A percentile compares a stretch with the other conserved stretches of the same genome.
Conservation (phyloP, 805 yeast genomes). For the Kazachstania martiniae region DNA sequence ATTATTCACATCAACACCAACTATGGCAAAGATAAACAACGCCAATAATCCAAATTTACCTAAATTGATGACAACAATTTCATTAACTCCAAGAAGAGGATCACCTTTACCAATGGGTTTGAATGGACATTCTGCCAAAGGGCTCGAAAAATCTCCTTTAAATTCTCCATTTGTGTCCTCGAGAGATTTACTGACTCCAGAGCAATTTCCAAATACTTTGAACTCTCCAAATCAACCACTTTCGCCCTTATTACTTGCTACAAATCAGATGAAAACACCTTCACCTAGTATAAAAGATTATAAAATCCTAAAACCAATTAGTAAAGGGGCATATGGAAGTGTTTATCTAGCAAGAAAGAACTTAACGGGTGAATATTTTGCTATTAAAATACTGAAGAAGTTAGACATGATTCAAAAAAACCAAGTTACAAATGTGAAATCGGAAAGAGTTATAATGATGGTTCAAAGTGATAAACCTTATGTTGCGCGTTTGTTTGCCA, state of each 20-base stretch:
- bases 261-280: constrained; percentile 43
- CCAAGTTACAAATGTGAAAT: constrained; percentile 87
- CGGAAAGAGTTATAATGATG: constrained; percentile 97
- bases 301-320: constrained; percentile 83
- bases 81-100: constrained; percentile 42
- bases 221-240: constrained; percentile 47
- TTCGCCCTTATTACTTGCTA: constrained; percentile 69
- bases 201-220: constrained; percentile 18
- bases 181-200: constrained; percentile 32
- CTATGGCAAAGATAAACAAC: background rate
- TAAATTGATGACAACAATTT: constrained; percentile 23
- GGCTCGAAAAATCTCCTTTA: constrained; percentile 34
- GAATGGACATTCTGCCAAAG: no score
- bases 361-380: constrained; percentile 88
- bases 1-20: background rate
- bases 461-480: constrained; percentile 87
- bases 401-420: constrained; percentile 96
- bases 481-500: constrained; percentile 79
- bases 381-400: constrained; percentile 84
- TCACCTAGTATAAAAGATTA: constrained; percentile 76
- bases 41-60: constrained; percentile 10
- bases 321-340: constrained; percentile 96
- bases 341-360: constrained; percentile 79
- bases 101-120: constrained; percentile 34
- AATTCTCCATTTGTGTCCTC: constrained; percentile 49